phyloP scores from a whole-genome alignment of 371 early-diverging fungal genomes.

The Mucor piriformis region DNA sequence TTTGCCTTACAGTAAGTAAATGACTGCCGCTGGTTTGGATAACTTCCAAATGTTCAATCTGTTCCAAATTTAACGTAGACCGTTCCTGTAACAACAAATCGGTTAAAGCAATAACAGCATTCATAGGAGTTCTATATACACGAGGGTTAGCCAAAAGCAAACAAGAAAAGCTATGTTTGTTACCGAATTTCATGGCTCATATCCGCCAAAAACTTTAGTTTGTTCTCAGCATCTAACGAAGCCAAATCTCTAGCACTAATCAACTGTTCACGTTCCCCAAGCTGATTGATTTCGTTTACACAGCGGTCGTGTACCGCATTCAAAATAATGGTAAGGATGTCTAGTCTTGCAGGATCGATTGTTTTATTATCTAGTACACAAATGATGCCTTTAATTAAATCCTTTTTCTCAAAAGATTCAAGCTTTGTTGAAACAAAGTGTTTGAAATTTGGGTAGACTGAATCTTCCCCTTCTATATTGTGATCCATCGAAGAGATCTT shows the following conservation, averaged over 20 bases:
- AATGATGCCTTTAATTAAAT: slow-evolving; percentile 12
- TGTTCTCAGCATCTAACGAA: slow-evolving; percentile 59
- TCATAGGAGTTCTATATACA: slow-evolving; percentile 63
- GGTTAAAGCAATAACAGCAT: slow-evolving; percentile 64
- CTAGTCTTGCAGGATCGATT: slow-evolving; percentile 5
- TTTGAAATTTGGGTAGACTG: slow-evolving; percentile 19
- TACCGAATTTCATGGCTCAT: slow-evolving; percentile 60
- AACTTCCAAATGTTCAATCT: slow-evolving; percentile 59
- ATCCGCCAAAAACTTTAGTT: slow-evolving; percentile 63
- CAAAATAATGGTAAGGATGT: slow-evolving; percentile 21
- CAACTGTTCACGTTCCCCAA: slow-evolving; percentile 46
- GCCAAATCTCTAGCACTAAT: slow-evolving; percentile 55
- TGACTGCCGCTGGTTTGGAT: slow-evolving; percentile 67
- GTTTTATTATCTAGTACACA: slow-evolving; percentile 13
- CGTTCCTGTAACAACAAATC: slow-evolving; percentile 59
- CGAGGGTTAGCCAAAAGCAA: not conserved
- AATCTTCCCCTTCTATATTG: slow-evolving; percentile 4
- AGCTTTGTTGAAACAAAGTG: slow-evolving; percentile 20
- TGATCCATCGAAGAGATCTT: not conserved
- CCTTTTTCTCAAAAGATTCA: slow-evolving; percentile 10
- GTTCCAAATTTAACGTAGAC: slow-evolving; percentile 51
- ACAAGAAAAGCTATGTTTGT: not conserved
- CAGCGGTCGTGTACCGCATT: slow-evolving; percentile 40
- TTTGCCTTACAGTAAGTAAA: slow-evolving; percentile 59
- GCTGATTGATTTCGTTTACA: slow-evolving; percentile 50